Base-by-base conservation (phyloP, 345 rosid genomes). In the Salix dunnii region DNA sequence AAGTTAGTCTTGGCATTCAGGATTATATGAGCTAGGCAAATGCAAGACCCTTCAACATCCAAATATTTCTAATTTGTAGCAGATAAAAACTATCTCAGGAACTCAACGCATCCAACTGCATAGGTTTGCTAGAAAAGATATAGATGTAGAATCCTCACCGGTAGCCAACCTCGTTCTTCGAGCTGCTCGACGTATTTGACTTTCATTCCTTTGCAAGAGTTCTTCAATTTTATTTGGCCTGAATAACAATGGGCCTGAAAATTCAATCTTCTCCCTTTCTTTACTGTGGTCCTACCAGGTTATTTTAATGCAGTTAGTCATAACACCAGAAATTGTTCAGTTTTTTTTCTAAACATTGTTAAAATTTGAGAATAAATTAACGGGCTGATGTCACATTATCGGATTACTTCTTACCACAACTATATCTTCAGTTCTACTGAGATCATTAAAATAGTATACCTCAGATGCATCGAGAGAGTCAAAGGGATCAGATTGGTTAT, bases 131-230 rank as follows among this genome's bases (percentile, higher is more conserved):
- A 46, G 51, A 14, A 46, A 46, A 46, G 17, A 40, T 8, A 40
- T 6, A 10, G 2, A 46, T 46, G 51, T 46, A 14, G 51, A 46
- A 46, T 46, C 18, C 51, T 46, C 82, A 87, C 91, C 92, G 68
- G 74, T 68, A 18, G 80, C 82, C 49, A 87, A 68, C 55, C 87
- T 86, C 16, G 94, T 77, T 75, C 83, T 90, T 64, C 85, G 82
- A 48, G 76, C 88, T 30, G 88, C 89, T 40, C 46, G 87, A 20
- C 87, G 86, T 36, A 88, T 90, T 70, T 85, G 88, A 30, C 77
- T 88, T 78, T 86, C 91, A 77, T 89, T 92, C 75, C 86, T 81
- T 72, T 82, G 84, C 74, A 87, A 74, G 63, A 87, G 79, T 71
- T 83, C 82, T 6, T 89, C 89, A 4, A 87, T 74, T 76, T 83